phyloP scores from a whole-genome alignment of 805 yeast species.

The Grigorovia humatica region DNA sequence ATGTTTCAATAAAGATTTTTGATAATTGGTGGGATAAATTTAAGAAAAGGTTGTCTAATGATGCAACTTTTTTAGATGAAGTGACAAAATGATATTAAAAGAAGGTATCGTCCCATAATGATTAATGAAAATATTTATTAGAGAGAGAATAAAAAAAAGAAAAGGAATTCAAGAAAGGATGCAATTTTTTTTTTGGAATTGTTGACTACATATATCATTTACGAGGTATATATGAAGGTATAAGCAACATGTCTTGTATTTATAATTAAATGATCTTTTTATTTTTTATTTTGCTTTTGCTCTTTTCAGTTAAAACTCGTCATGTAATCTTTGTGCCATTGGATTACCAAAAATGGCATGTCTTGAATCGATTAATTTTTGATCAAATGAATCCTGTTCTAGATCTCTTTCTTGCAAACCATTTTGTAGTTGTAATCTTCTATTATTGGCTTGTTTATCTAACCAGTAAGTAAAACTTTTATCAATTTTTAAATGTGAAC shows the following conservation, averaged over 20 bases:
- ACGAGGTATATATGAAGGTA: too few relatives aligned
- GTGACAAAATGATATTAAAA: slow-evolving; percentile 15
- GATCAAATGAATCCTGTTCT: slow-evolving; percentile 29
- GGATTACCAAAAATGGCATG: slow-evolving; percentile 74
- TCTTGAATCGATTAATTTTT: slow-evolving; percentile 37
- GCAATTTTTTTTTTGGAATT: too few relatives aligned
- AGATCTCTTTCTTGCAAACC: slow-evolving; percentile 23
- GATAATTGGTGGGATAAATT: slow-evolving; percentile 96
- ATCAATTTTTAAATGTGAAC: slow-evolving; percentile 25
- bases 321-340: slow-evolving; percentile 40
- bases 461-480: slow-evolving; percentile 56
- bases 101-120: neutral
- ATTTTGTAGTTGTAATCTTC: slow-evolving; percentile 19
- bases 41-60: slow-evolving; percentile 59
- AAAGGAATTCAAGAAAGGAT: too few relatives aligned
- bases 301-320: slow-evolving; percentile 7
- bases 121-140: too few relatives aligned
- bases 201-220: too few relatives aligned
- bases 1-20: slow-evolving; percentile 77
- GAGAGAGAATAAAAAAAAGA: too few relatives aligned
- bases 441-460: slow-evolving; percentile 32
- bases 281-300: too few relatives aligned
- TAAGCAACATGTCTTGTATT: neutral
- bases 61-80: slow-evolving; percentile 70
- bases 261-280: neutral